These are phyloP conservation scores for Smallanthus sonchifolius DNA, from an alignment of 129 eudicot genomes.

Conservation along the genomic window DNA sequence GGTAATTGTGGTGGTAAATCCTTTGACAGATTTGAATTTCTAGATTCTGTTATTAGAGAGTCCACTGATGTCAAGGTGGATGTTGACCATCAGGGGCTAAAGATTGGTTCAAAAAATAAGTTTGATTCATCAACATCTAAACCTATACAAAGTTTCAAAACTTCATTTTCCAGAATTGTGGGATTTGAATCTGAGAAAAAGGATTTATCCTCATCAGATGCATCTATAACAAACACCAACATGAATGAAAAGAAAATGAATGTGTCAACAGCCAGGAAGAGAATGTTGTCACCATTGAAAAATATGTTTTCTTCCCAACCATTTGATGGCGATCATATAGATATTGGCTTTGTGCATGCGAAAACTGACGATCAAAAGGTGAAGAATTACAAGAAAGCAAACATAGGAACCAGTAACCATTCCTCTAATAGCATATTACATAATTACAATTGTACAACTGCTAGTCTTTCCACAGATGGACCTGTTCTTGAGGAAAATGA, in stretches of 20 bases:
- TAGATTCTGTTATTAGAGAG: constrained; percentile 35
- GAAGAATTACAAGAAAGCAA: constrained; percentile 53
- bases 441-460: constrained; percentile 24
- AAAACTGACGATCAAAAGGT: constrained; percentile 21
- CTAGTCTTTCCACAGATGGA: constrained; percentile 57
- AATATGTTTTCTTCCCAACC: constrained; percentile 32
- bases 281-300: constrained; percentile 64
- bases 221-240: constrained; percentile 6
- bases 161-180: constrained; percentile 56
- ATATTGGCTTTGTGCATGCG: constrained; percentile 33
- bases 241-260: constrained; percentile 26
- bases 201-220: constrained; percentile 23
- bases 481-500: constrained; percentile 51
- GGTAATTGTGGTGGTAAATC: constrained; percentile 33
- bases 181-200: constrained; percentile 50
- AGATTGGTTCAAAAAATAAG: constrained; percentile 24
- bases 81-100: constrained; percentile 8
- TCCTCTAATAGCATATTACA: constrained; percentile 15
- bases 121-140: constrained; percentile 31
- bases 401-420: constrained; percentile 36
- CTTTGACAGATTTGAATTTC: constrained; percentile 20
- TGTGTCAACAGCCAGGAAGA: constrained; percentile 52
- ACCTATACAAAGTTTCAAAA: constrained; percentile 31
- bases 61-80: constrained; percentile 20
- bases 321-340: constrained; percentile 44